phyloP scores from a whole-genome alignment of 306 rosid genomes.

The Vigna trinervia region DNA sequence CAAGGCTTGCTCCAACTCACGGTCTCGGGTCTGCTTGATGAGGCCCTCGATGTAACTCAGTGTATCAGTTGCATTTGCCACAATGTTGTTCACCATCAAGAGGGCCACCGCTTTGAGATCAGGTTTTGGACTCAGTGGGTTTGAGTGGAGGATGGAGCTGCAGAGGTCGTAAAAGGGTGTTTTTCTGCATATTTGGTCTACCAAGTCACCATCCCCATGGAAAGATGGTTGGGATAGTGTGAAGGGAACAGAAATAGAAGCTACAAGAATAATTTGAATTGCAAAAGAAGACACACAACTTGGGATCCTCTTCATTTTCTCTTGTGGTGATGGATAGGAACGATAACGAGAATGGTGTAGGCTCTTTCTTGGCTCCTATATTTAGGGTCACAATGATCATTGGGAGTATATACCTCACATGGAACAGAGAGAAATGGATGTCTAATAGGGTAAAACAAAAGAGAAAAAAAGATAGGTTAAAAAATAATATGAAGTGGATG shows the following conservation, averaged over 20 bases:
- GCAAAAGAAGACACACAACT: conserved; percentile 2
- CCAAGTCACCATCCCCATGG: background rate
- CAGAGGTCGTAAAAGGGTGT: conserved; percentile 63
- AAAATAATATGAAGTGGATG: background rate
- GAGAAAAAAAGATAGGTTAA: background rate
- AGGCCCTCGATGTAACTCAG: conserved; percentile 51
- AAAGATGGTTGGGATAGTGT: conserved; percentile 38
- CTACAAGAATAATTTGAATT: conserved; percentile 32
- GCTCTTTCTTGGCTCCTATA: conserved; percentile 26
- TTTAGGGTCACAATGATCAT: conserved; percentile 20
- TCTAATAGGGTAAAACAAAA: background rate
- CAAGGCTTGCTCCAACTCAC: conserved; percentile 55
- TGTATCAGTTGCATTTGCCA: conserved; percentile 48
- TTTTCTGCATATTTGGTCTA: conserved; percentile 50
- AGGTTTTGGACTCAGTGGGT: conserved; percentile 48
- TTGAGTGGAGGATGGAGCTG: conserved; percentile 46
- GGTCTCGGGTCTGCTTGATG: conserved; percentile 46
- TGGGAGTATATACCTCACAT: background rate
- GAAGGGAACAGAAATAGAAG: conserved; percentile 23
- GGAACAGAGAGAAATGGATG: background rate
- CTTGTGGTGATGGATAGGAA: background rate
- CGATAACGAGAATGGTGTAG: conserved; percentile 2
- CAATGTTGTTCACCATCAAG: conserved; percentile 47
- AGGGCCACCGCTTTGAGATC: conserved; percentile 49
- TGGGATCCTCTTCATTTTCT: conserved; percentile 40